Base-by-base conservation (phyloP, 352 stramenopile genomes). In the Phytophthora macrochlamydospora region DNA sequence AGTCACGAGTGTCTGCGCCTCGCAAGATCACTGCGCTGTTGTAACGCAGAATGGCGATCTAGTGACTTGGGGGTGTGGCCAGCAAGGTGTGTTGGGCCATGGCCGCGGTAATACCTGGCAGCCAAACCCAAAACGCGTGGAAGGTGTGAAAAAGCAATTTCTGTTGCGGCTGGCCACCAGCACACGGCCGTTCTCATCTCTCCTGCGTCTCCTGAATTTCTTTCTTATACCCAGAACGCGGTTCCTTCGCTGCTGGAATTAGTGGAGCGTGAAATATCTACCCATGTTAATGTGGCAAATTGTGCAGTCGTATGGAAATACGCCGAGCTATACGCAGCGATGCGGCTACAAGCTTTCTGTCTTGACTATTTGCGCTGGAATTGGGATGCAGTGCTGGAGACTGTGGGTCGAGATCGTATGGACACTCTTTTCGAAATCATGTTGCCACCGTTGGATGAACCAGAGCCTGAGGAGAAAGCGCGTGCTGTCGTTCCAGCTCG, bases 11-110 rank as follows among this genome's bases (percentile, higher is more conserved):
- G 84, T 95, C 9, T 91, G 80, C 56, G 87, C 87, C 14, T 91
- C 83, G 0, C 81, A 93, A 24, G 76, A 93, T 51, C 82, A 93
- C 59, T 95, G 87, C 54, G 87, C 85, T 24, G 84, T 95, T 3
- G 83, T 93, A 24, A 85, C 85, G 0, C 52, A 73, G 18, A 56
- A 78, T 42, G 87, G 87, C 1, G 76, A 92, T 65, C 69, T 95
- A 13, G 74, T 93, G 28, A 92, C 87, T 4, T 94, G 87, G 87
- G 87, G 83, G 2, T 88, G 79, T 44, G 87, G 83, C 13, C 64
- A 81, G 14, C 80, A 93, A 55, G 86, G 85, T 53, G 77, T 92
- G 28, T 62, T 94, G 18, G 86, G 87, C 0, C 87, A 94, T 56
- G 87, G 83, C 12, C 67, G 76, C 32, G 80, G 78, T 1, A 93